A percentile compares a stretch with the other conserved stretches of the same genome.
Conservation (phyloP, 2,329 filamentous ascomycete genomes). For the Epichloe amarillans region DNA sequence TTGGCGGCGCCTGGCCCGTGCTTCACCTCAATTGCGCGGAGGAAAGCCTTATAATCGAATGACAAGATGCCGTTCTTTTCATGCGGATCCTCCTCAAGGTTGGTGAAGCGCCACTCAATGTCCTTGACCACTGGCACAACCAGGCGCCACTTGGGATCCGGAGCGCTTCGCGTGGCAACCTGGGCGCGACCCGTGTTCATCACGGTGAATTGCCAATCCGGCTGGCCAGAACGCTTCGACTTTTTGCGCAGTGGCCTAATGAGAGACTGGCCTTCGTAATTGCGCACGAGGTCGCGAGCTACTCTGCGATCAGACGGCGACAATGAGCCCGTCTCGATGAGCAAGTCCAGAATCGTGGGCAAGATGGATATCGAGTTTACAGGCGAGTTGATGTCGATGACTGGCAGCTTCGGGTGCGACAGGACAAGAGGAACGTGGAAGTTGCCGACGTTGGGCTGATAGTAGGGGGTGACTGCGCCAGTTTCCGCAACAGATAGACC, state of each 20-base stretch:
- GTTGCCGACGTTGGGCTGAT: slow-evolving; percentile 20
- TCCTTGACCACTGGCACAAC: slow-evolving; percentile 13
- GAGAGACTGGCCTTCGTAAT: slow-evolving; percentile 24
- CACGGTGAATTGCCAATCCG: slow-evolving; percentile 14
- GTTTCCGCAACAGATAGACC: slow-evolving; percentile 21
- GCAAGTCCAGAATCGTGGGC: slow-evolving; percentile 22
- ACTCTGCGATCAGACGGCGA: slow-evolving; percentile 12
- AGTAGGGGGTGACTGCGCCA: slow-evolving; percentile 19
- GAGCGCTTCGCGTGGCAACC: slow-evolving; percentile 11
- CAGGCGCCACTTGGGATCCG: slow-evolving; percentile 11
- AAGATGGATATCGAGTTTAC: slow-evolving; percentile 20
- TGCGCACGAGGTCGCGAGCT: slow-evolving; percentile 17
- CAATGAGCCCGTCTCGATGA: slow-evolving; percentile 21
- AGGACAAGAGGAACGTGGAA: slow-evolving; percentile 21
- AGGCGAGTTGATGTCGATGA: slow-evolving; percentile 18
- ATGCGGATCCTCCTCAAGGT: slow-evolving; percentile 16
- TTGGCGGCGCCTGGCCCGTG: slow-evolving; percentile 15
- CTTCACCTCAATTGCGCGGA: slow-evolving; percentile 10
- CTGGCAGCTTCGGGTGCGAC: slow-evolving; percentile 20
- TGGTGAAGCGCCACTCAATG: slow-evolving; percentile 20
- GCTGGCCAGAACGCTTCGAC: slow-evolving; percentile 9
- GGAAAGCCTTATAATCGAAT: slow-evolving; percentile 13
- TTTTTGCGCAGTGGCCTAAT: slow-evolving; percentile 16
- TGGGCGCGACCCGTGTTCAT: slow-evolving; percentile 15
- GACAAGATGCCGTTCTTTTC: slow-evolving; percentile 15